Percentiles rank a stretch among this genome's conserved stretches.
Evolutionary conservation across 1,284 basidiomycete species (phyloP).

Genomic region (Pholiota adiposa): DNA sequence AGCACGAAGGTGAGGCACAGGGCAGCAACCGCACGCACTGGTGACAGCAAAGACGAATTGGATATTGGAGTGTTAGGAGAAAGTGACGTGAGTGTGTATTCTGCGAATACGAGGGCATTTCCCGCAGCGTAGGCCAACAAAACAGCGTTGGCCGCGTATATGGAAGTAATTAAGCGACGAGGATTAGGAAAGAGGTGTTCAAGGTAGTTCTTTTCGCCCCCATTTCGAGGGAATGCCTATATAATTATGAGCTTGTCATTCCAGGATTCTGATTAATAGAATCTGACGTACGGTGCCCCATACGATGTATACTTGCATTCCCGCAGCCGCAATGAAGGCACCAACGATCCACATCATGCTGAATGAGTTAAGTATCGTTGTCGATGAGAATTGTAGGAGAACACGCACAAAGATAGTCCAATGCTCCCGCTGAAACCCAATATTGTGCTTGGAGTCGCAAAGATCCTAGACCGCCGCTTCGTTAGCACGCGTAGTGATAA

Average conservation of each 20-base stretch:
- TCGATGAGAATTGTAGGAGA: not conserved
- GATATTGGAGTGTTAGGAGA: slow-evolving; percentile 30
- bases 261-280: not conserved
- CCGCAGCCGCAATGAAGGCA: slow-evolving; percentile 31
- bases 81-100: slow-evolving; percentile 36
- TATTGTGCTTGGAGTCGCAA: slow-evolving; percentile 39
- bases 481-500: not conserved
- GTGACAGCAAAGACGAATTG: slow-evolving; percentile 26
- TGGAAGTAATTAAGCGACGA: slow-evolving; percentile 33
- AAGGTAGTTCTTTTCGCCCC: slow-evolving; percentile 41
- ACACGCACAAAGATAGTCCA: slow-evolving; percentile 30
- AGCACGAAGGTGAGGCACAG: slow-evolving; percentile 41
- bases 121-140: slow-evolving; percentile 38
- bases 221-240: slow-evolving; percentile 35
- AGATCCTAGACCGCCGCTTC: slow-evolving; percentile 28
- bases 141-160: slow-evolving; percentile 35
- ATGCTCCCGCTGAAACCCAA: slow-evolving; percentile 33
- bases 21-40: slow-evolving; percentile 34
- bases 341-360: slow-evolving; percentile 38
- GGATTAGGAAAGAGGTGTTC: slow-evolving; percentile 37
- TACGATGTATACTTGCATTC: slow-evolving; percentile 35
- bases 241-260: not conserved
- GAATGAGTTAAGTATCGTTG: not conserved
- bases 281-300: slow-evolving; percentile 31
- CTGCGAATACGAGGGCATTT: slow-evolving; percentile 40